Base-by-base conservation (phyloP, 345 rosid genomes). In the Citrus maxima region DNA sequence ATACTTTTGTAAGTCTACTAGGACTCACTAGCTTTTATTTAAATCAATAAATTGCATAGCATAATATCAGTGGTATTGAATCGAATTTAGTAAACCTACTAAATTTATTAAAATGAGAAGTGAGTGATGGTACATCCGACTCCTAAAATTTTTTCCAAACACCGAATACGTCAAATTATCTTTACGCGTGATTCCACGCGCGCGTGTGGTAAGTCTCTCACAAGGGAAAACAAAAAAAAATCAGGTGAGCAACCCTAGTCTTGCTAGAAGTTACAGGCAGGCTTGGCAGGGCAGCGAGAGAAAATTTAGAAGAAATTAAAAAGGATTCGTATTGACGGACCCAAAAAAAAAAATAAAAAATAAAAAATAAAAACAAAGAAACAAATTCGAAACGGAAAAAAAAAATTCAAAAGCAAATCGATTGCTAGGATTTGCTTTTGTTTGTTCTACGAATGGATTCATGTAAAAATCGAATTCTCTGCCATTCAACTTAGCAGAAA, bases 381-480 rank as follows among this genome's bases (percentile, higher is more conserved):
- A 40, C 54, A 35, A 25, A 62, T 22, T 75, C 67, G 46, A 25
- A 38, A 54, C 19, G 2, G 60, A 56, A 70, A 64, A 19, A 54
- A 64, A 19, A 54, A 34, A 54, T 28, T 4, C 32, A 7, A 27
- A 37, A 64, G 66, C 35, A 21, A 55, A 25, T 63, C 28, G 74
- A 56, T 74, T 80, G 72, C 70, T 83, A 78, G 81, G 87, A 84
- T 81, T 80, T 75, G 40, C 35, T 16, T 64, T 71, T 55, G 70
- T 64, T 71, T 55, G 70, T 22, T 62, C 42, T 25, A 10, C 24
- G 18, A 4, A 13, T 61, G 67, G 22, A 35, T 61, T 30, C 30
- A 46, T 78, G 68, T 62, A 19, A 14, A n/a, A 40, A 2, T 70
- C 37, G 55, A 25, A 60, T 14, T 55, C 35, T 74, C 70, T 22